Percentiles rank a stretch among this genome's conserved stretches.
phyloP scores from a whole-genome alignment of 1,139 yeast species.

The Pichia sp. region DNA sequence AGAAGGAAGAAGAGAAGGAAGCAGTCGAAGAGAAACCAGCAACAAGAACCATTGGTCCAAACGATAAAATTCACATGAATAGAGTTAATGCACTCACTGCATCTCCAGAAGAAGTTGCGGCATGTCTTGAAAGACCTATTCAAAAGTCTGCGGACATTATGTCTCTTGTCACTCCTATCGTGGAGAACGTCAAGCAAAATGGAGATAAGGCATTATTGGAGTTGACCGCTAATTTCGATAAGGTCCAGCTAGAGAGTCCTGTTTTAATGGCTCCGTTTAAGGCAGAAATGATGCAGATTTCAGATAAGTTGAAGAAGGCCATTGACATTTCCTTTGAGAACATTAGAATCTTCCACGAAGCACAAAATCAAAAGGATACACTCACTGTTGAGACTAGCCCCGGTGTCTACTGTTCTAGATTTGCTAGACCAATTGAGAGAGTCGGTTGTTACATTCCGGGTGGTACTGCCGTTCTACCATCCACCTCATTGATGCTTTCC shows the following conservation, averaged over 20 bases:
- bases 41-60: conserved; percentile 20
- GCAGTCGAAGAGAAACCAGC: conserved; percentile 4
- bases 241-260: conserved; percentile 64
- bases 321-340: conserved; percentile 85
- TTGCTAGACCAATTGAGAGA: conserved; percentile 87
- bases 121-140: conserved; percentile 78
- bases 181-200: conserved; percentile 61
- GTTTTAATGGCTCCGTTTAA: conserved; percentile 85
- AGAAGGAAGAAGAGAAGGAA: conserved; percentile 24
- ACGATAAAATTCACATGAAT: conserved; percentile 49
- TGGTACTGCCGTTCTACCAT: conserved; percentile 97
- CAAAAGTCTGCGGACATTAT: conserved; percentile 87
- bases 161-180: conserved; percentile 87
- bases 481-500: conserved; percentile 96
- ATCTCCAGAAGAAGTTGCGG: conserved; percentile 38
- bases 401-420: conserved; percentile 90
- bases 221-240: conserved; percentile 85
- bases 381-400: conserved; percentile 89
- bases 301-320: conserved; percentile 74
- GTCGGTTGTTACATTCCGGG: conserved; percentile 98
- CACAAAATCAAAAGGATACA: conserved; percentile 69
- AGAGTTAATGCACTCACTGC: conserved; percentile 47
- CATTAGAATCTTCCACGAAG: conserved; percentile 87
- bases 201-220: conserved; percentile 88
- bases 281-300: conserved; percentile 62